Evolutionary conservation across 257 asterid species (phyloP), one percentile per base, ranked within the genome.

Genomic region (Thymus quinquecostatus): DNA sequence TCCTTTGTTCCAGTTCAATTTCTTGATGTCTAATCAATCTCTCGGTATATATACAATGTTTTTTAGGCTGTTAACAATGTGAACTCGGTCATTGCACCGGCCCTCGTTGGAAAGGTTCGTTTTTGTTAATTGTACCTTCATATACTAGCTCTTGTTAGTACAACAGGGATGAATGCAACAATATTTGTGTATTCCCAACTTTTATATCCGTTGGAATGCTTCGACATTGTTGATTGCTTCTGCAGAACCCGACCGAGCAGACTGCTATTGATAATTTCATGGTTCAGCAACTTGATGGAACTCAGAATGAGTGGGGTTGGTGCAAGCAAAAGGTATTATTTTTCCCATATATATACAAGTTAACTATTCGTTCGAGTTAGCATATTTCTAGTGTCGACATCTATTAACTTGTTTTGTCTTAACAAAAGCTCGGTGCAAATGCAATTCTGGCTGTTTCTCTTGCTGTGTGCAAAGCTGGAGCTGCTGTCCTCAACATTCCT

Each of bases 251-350:
- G 61, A 86, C 97, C 1, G 97, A 94, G 66, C 99, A 94, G 79
- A 84, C 92, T 64, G 95, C 63, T 9, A 79, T 94, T 56, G 99
- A 94, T 29, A 91, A 91, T 75, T 86, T 79, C 87, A 94, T 94
- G 99, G 99, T 94, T 78, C 99, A 89, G 36, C 85, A 89, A 58
- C 96, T 94, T 8, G 99, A 94, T 76, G 99, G 99, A 79, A 94
- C 99, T 48, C 95, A 87, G 74, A 94, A 94, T 43, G 97, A 94
- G 79, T 91, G 99, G 99, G 99, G 99, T 60, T 94, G 99, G 99
- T 94, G 99, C 92, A 94, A 94, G 75, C 92, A 94, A 63, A 94
- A 91, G 97, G 99, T 91, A 86, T 71, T 21, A 21, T 21, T 21
- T 21, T 21, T 21, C 21, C 21, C 21, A 21, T 21, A 21, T 21